Percentiles rank a stretch among this genome's conserved stretches.
These are phyloP conservation scores for Pseudohalonectria lignicola DNA, from an alignment of 2,329 filamentous ascomycete species.

Conservation along the genomic window DNA sequence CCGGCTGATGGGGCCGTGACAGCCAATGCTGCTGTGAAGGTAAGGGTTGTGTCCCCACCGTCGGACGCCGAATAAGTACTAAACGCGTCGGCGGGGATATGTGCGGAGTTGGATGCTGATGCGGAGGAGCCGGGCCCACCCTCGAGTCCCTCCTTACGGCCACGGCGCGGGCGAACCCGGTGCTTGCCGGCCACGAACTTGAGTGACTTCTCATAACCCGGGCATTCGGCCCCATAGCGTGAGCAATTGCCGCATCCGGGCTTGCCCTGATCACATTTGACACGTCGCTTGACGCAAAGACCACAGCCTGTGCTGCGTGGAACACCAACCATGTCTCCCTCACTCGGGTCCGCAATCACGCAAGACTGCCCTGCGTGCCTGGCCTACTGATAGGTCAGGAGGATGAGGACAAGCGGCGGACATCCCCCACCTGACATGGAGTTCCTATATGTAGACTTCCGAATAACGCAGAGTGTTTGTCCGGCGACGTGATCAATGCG, in stretches of 20 bases:
- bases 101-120: neutral
- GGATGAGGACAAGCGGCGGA: too few species aligned
- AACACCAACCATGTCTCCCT: constrained; percentile 21
- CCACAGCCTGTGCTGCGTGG: constrained; percentile 25
- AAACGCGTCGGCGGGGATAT: too few species aligned
- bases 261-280: constrained; percentile 33
- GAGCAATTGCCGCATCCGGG: constrained; percentile 26
- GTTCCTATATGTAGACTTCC: too few species aligned
- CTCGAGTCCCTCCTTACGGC: too few species aligned
- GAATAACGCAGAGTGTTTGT: too few species aligned
- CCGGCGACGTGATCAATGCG: too few species aligned
- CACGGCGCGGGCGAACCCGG: constrained; percentile 17
- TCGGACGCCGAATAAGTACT: neutral
- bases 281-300: constrained; percentile 26
- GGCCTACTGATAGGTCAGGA: too few species aligned
- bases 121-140: neutral
- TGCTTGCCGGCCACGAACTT: constrained; percentile 30
- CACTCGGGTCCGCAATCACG: too few species aligned
- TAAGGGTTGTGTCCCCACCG: constrained; percentile 2
- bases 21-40: neutral
- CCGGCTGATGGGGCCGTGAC: neutral
- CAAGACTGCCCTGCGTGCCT: too few species aligned
- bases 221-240: constrained; percentile 24
- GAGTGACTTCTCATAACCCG: constrained; percentile 24
- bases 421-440: too few species aligned